These are phyloP conservation scores for Solanum infundibuliforme DNA, from an alignment of 257 asterid genomes.

Conservation along the genomic window DNA sequence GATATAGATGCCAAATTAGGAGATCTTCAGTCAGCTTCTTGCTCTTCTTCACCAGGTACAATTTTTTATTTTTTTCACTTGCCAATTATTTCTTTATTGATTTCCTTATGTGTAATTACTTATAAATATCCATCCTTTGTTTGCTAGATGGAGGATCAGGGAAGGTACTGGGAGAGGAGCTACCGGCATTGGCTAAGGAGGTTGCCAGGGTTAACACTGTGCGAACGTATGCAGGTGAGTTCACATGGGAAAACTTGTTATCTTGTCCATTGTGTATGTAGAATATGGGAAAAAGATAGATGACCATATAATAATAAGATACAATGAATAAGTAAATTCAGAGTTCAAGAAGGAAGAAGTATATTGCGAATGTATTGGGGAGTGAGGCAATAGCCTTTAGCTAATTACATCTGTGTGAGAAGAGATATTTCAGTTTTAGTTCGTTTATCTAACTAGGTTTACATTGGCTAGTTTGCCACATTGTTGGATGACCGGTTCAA, in stretches of 20 bases:
- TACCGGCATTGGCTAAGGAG: conserved; percentile 88
- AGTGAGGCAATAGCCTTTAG: neutral
- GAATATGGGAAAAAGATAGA: neutral
- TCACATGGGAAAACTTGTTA: neutral
- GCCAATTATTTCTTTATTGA: neutral
- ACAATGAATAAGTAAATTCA: neutral
- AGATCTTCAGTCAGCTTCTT: conserved; percentile 43
- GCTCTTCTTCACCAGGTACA: conserved; percentile 33
- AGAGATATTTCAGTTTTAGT: neutral
- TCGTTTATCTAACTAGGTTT: neutral
- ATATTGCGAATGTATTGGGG: neutral
- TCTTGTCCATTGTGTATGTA: neutral
- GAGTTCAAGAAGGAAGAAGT: neutral
- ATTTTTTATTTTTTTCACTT: neutral
- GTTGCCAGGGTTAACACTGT: conserved; percentile 92
- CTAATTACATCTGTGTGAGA: neutral
- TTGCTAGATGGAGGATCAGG: conserved; percentile 49
- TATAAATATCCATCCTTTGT: neutral
- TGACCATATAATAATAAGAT: neutral
- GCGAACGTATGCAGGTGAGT: conserved; percentile 76
- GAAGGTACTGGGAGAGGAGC: conserved; percentile 64
- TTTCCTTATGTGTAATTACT: neutral
- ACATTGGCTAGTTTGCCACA: neutral
- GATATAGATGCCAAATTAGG: conserved; percentile 36
- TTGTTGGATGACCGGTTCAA: neutral